A percentile compares a stretch with the other conserved stretches of the same genome.
Conservation (phyloP, 306 rosid genomes). For the Oemleria cerasiformis region DNA sequence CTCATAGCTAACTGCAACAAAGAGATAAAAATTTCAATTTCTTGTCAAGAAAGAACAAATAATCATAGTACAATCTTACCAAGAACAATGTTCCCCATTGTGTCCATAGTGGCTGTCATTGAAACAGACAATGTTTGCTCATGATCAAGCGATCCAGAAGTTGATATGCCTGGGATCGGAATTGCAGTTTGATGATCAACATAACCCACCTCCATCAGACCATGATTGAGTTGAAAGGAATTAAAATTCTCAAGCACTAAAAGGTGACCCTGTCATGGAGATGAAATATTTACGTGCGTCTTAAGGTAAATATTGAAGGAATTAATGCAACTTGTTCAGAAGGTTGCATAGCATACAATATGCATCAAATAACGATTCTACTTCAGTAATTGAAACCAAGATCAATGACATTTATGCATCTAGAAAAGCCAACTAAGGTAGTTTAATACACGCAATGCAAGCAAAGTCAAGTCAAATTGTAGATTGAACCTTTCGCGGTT, state of each 20-base stretch:
- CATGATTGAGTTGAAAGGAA: slow-evolving; percentile 69
- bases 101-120: slow-evolving; percentile 80
- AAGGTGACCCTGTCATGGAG: slow-evolving; percentile 76
- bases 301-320: background rate
- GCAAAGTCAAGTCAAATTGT: slow-evolving; percentile 11
- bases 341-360: slow-evolving; percentile 3
- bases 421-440: slow-evolving; percentile 11
- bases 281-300: background rate
- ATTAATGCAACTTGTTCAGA: background rate
- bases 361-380: background rate
- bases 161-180: slow-evolving; percentile 30
- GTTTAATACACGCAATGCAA: slow-evolving; percentile 11
- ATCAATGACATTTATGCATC: slow-evolving; percentile 7
- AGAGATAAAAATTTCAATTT: background rate
- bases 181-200: slow-evolving; percentile 48
- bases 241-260: slow-evolving; percentile 63
- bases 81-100: slow-evolving; percentile 62
- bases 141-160: slow-evolving; percentile 36
- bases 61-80: slow-evolving; percentile 37
- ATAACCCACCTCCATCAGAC: slow-evolving; percentile 85
- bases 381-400: slow-evolving; percentile 6
- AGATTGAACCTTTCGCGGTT: slow-evolving; percentile 76
- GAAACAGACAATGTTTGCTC: slow-evolving; percentile 64
- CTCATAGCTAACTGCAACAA: background rate
- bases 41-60: background rate